Evolutionary conservation across 2,329 filamentous ascomycete species (phyloP), one percentile per base, ranked within the genome.

Genomic region (Aspergillus pseudoviridinutans): DNA sequence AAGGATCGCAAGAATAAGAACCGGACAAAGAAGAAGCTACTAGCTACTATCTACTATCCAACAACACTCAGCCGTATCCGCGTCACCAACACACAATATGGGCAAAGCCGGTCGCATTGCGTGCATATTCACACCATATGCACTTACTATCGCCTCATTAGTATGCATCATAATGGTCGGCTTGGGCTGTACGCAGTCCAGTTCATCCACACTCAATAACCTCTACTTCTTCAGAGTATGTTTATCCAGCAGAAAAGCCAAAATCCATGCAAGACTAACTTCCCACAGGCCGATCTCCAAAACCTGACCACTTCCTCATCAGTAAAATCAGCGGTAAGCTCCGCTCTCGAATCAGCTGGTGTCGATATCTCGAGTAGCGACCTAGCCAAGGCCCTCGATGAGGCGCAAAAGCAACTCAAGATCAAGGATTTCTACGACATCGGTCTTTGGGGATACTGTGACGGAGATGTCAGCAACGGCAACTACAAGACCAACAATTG

Each of bases 101-200:
- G 86, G 86, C 61, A 87, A 88, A 78, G 81, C 84, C 70, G 92
- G 91, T 66, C 86, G 93, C 71, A 85, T 93, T 68, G 80, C 90
- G 74, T 97, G 92, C 78, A 94, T 97, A 77, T 84, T 90, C 76
- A 80, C 92, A 79, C 93, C 93, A 59, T 92, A 96, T 77, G 80
- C 85, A 63, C 83, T 96, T 69, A 93, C 91, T 22, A 78, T 94
- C 67, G 89, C 83, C 62, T 88, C 89, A 58, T 80, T 97, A 68
- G 78, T 94, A 67, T 89, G 88, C 66, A 74, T 87, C 55, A 67
- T 84, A 50, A 70, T 87, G 42, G 79, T 87, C 53, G 81, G 83
- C 61, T 64, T 85, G 52, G 83, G 83, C 38, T 83, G 84, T 64
- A 81, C 81, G 58, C 80, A 80, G 64, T 78, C 80, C 59, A 73